phyloP scores from a whole-genome alignment of 495 filamentous ascomycete genomes.

The Aspergillus carlsbadensis region DNA sequence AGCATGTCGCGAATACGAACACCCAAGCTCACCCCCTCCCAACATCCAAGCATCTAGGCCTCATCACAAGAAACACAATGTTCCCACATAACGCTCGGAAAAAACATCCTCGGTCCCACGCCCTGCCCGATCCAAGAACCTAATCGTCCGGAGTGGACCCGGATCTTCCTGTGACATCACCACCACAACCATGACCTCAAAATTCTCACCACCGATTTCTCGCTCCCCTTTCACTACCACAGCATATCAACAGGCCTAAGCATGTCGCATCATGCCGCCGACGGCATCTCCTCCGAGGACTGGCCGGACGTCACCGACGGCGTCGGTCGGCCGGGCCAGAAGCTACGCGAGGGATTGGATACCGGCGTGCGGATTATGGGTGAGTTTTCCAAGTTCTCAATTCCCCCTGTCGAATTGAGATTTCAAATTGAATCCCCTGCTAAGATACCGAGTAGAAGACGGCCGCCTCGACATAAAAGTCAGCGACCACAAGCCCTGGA shows the following conservation, averaged over 20 bases:
- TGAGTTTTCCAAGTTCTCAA: constrained; percentile 8
- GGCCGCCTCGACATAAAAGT: constrained; percentile 77
- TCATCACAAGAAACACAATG: background rate
- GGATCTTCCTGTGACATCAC: background rate
- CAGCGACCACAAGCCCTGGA: constrained; percentile 58
- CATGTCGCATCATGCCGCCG: constrained; percentile 7
- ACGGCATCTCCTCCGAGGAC: constrained; percentile 5
- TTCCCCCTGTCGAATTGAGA: background rate
- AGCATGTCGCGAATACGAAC: no score
- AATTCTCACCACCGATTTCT: background rate
- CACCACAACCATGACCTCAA: background rate
- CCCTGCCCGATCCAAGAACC: no score
- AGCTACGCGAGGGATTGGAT: constrained; percentile 12
- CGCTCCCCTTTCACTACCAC: background rate
- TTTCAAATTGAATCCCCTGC: background rate
- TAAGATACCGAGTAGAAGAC: constrained; percentile 40
- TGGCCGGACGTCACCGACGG: constrained; percentile 3
- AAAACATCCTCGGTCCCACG: no score
- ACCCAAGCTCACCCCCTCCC: no score
- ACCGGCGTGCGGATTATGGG: constrained; percentile 25
- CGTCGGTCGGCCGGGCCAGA: background rate
- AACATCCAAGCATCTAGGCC: no score
- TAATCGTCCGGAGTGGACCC: no score
- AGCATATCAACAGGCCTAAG: background rate
- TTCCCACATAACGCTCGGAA: no score